Base-by-base conservation (phyloP, 176 grass and related monocot species). In the Pontederia paniculata region DNA sequence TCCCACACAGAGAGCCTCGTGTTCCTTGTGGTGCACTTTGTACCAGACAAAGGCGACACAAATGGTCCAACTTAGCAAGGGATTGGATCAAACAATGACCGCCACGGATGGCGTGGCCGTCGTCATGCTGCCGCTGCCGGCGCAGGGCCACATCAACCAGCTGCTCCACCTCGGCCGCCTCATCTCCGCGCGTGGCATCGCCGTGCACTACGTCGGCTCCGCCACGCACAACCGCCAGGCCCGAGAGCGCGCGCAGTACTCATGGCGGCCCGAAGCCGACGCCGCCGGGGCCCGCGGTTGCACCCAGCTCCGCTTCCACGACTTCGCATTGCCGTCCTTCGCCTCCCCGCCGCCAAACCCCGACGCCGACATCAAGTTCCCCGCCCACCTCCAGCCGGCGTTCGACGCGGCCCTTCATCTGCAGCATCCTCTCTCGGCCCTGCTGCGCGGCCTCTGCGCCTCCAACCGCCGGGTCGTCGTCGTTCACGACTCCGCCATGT, bases 401-500 rank as follows among this genome's bases (percentile, higher is more conserved):
- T 65, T 80, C 55, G 70, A 93, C 42, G 75, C 75, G 31, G 82
- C 60, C 51, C 45, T 23, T 15, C 10, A 61, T 52, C 53, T 43
- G 48, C 63, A 54, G 0, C 17, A 68, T 54, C 66, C 76, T 42
- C 60, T 93, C 9, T 54, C 58, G 9, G 16, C 63, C 16, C 76
- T 93, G 20, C 74, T 86, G 1, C 42, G 0, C 0, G 67, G 74
- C 21, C 73, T 93, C 5, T 51, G 79, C 9, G 17, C 45, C 7
- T 10, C 52, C 0, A 72, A 61, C 17, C 70, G 68, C 21, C 79
- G 75, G 54, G 72, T 79, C 0, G 76, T 56, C 9, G 76, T 93
- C 52, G 54, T 93, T 28, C 70, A 85, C 64, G 88, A 93, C 61
- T 17, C 56, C 23, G 48, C 80, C 18, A 48, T 67, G 45, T 74